These are phyloP conservation scores for Fusarium sp. DNA, from an alignment of 2,329 filamentous ascomycete species.

Conservation along the genomic window DNA sequence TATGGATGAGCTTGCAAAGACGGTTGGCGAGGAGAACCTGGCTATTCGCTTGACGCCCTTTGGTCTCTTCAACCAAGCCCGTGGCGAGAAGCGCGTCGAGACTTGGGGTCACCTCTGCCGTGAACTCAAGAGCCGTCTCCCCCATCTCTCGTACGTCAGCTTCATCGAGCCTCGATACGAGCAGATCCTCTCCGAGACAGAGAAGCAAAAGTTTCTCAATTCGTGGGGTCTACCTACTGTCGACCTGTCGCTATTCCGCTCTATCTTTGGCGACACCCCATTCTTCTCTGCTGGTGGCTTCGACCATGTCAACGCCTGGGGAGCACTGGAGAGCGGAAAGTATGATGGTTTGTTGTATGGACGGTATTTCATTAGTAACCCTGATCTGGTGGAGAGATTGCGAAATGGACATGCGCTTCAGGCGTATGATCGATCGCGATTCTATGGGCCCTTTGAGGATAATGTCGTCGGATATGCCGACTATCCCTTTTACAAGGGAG, in stretches of 20 bases:
- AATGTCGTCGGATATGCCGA: slow-evolving; percentile 48
- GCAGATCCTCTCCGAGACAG: slow-evolving; percentile 58
- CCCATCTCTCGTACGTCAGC: slow-evolving; percentile 61
- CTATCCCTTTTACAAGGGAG: slow-evolving; percentile 41
- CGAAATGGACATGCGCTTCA: slow-evolving; percentile 52
- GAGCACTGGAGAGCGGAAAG: slow-evolving; percentile 53
- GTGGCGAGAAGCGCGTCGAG: slow-evolving; percentile 60
- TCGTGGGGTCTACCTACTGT: slow-evolving; percentile 58
- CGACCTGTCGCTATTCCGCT: slow-evolving; percentile 57
- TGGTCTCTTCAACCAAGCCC: slow-evolving; percentile 61
- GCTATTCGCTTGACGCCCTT: slow-evolving; percentile 59
- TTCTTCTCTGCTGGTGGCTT: slow-evolving; percentile 66
- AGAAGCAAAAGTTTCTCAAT: slow-evolving; percentile 59
- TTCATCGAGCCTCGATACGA: slow-evolving; percentile 65
- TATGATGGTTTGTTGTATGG: slow-evolving; percentile 60
- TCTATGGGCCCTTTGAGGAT: slow-evolving; percentile 55
- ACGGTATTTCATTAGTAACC: slow-evolving; percentile 59
- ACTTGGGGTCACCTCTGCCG: slow-evolving; percentile 61
- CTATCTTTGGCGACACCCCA: slow-evolving; percentile 61
- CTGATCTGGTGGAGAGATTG: slow-evolving; percentile 57
- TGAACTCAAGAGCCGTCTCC: slow-evolving; percentile 56
- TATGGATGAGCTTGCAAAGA: slow-evolving; percentile 54
- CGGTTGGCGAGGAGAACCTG: slow-evolving; percentile 56
- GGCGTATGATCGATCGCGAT: slow-evolving; percentile 54
- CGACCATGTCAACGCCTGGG: slow-evolving; percentile 59